Evolutionary conservation across 2,329 filamentous ascomycete species (phyloP).

Genomic region (Botrytis fabae): DNA sequence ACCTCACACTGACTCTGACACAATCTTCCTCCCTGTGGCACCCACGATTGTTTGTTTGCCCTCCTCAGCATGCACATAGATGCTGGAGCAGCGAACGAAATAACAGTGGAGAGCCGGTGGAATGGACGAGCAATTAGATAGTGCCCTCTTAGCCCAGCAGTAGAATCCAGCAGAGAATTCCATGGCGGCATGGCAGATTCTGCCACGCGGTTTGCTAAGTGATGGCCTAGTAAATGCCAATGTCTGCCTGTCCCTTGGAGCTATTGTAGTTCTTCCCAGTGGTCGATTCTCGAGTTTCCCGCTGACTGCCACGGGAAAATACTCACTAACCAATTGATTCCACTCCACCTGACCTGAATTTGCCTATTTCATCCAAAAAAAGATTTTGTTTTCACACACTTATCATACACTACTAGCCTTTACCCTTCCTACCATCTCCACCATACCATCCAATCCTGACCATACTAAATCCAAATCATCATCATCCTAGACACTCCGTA

Average conservation of each 20-base stretch:
- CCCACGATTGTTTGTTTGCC: conserved; percentile 7
- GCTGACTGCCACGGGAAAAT: background rate
- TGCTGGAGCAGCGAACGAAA: background rate
- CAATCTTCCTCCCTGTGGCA: conserved; percentile 15
- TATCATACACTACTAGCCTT: background rate
- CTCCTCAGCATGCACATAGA: conserved; percentile 4
- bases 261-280: background rate
- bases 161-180: background rate
- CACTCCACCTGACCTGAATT: conserved; percentile 9
- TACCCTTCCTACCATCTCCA: conserved; percentile 8
- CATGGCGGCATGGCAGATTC: background rate
- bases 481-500: conserved; percentile 20
- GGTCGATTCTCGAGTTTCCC: background rate
- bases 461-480: conserved; percentile 21
- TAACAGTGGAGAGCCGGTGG: background rate
- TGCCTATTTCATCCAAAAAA: conserved; percentile 3
- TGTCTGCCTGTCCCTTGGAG: background rate
- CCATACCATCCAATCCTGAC: conserved; percentile 8
- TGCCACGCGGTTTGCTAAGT: conserved; percentile 8
- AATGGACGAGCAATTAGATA: background rate
- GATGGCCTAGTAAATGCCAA: conserved; percentile 7
- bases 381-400: conserved; percentile 1
- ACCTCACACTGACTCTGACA: background rate
- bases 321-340: conserved; percentile 1
- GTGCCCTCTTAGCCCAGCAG: background rate